These are phyloP conservation scores for Aureobasidium sp. DNA, from an alignment of 2,329 filamentous ascomycete species.

Conservation along the genomic window DNA sequence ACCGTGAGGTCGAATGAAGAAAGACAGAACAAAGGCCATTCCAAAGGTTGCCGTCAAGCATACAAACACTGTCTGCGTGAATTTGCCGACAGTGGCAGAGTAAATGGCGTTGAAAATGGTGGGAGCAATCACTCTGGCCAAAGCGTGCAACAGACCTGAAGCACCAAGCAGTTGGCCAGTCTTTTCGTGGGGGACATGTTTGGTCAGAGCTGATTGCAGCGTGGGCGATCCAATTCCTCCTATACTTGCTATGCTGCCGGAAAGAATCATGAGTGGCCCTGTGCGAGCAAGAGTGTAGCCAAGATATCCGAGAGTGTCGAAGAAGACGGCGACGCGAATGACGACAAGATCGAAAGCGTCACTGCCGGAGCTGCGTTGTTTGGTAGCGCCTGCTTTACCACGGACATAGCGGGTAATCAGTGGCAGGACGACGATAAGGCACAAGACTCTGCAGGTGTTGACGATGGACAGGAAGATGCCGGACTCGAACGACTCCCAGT, in stretches of 20 bases:
- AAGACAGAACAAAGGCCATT: constrained; percentile 58
- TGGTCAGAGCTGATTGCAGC: constrained; percentile 76
- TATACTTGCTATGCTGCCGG: constrained; percentile 65
- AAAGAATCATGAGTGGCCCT: constrained; percentile 59
- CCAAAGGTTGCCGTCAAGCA: constrained; percentile 62
- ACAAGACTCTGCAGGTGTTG: constrained; percentile 67
- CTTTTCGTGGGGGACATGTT: constrained; percentile 76
- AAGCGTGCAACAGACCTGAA: constrained; percentile 74
- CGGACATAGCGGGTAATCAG: constrained; percentile 70
- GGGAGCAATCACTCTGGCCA: constrained; percentile 72
- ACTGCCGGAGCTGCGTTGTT: constrained; percentile 57
- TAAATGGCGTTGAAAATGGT: constrained; percentile 83
- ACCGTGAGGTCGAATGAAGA: constrained; percentile 69
- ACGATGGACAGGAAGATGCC: constrained; percentile 75
- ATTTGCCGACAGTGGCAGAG: constrained; percentile 67
- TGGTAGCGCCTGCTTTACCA: constrained; percentile 42
- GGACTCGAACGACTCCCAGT: constrained; percentile 75
- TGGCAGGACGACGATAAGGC: constrained; percentile 69
- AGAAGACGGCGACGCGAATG: constrained; percentile 65
- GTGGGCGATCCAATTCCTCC: constrained; percentile 83
- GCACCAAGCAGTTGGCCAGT: constrained; percentile 86
- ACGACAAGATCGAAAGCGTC: constrained; percentile 71
- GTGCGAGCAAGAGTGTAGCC: constrained; percentile 65
- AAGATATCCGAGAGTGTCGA: constrained; percentile 67
- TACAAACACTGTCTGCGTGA: constrained; percentile 78